Evolutionary conservation across 139 green algal genomes (phyloP), one percentile per base, ranked within the genome.

Genomic region (Axilococcus clingmanii): DNA sequence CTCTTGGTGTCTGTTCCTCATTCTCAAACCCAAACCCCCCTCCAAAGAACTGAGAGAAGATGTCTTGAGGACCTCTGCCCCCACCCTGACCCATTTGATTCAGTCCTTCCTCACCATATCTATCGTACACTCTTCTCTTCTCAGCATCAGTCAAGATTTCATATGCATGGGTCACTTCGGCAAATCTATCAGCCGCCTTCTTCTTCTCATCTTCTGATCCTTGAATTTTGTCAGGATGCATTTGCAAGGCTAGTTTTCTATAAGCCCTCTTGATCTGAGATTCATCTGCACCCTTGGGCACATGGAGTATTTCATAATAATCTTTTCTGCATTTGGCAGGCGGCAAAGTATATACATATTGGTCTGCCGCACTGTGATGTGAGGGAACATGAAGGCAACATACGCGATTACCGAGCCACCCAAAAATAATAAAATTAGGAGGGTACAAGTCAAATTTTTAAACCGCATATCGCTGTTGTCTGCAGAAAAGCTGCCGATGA

Each of bases 101-200:
- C 27, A 99, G 43, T 1, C 93, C 92, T 48, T 98, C 93, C 69
- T 99, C 93, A 3, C 93, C 93, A 61, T 98, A 84, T 14, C 72
- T 71, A 56, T 99, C 93, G 56, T 99, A 99, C 20, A 98, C 89
- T 15, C 78, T 57, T 9, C 86, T 63, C 79, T 96, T 97, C 72
- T 97, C 82, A 0, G 55, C 4, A 59, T 97, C 79, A 0, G 72
- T 85, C 4, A 99, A 78, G 3, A 92, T 84, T 55, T 98, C 93
- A 40, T 99, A 99, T 3, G 93, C 86, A 54, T 91, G 76, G 43
- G 77, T 88, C 35, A 99, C 94, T 19, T 99, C 91, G n/a, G 84
- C 70, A 64, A 99, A 98, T 55, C 86, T 91, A 23, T 88, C 82
- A 4, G 71, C 77, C 27, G 93, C 93, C 16, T 75, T 68, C 38